Evolutionary conservation across 192 early-diverging fungal genomes (phyloP).

Genomic region (Physocladia obscura): DNA sequence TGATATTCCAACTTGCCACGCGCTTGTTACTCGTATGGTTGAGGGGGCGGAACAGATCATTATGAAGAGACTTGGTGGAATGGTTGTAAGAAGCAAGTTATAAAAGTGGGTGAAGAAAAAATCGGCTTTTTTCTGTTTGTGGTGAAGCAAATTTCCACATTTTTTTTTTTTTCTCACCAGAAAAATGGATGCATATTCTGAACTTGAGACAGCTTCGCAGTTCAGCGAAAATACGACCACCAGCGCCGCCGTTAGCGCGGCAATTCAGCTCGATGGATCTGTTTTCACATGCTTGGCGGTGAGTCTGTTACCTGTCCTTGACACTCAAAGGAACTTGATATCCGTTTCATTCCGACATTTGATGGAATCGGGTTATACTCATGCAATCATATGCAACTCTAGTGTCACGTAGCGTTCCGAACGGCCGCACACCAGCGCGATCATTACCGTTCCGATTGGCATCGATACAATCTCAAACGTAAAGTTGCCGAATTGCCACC

Average conservation of each 20-base stretch:
- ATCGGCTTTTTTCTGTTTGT: too few species aligned
- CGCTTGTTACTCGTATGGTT: constrained; percentile 58
- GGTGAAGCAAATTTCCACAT: too few species aligned
- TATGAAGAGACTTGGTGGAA: constrained; percentile 21
- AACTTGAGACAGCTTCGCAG: constrained; percentile 53
- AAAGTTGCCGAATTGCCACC: constrained; percentile 90
- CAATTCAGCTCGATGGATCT: constrained; percentile 11
- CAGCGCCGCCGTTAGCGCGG: constrained; percentile 11
- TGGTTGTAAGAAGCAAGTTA: constrained; percentile 33
- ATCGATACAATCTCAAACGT: constrained; percentile 97
- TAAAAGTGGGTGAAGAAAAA: too few species aligned
- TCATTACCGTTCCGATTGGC: constrained; percentile 97
- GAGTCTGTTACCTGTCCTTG: not conserved
- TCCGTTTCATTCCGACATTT: not conserved
- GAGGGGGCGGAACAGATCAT: constrained; percentile 53
- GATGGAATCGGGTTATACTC: not conserved
- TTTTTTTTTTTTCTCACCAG: too few species aligned
- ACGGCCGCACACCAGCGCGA: constrained; percentile 84
- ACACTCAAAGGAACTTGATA: not conserved
- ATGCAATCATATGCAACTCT: not conserved
- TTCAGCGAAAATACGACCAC: constrained; percentile 39
- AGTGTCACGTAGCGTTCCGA: constrained; percentile 91
- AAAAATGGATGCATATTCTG: too few species aligned
- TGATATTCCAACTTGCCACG: constrained; percentile 77
- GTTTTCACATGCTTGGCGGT: constrained; percentile 49